Percentiles rank a stretch among this genome's conserved stretches.
phyloP scores from a whole-genome alignment of 169 alveolate genomes.

The Plasmodium blacklocki region DNA sequence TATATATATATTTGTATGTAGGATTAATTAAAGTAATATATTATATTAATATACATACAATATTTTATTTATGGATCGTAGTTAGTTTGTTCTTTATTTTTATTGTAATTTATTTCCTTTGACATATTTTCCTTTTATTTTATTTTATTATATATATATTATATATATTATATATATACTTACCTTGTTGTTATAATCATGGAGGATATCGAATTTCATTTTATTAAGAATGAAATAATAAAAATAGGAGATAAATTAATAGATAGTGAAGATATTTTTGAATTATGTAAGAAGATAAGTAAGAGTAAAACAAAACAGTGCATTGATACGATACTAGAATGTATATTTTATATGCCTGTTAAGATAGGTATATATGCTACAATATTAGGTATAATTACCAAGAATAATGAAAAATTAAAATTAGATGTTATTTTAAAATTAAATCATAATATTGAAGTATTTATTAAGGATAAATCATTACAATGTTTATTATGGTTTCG shows the following conservation, averaged over 20 bases:
- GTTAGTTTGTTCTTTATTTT: no score
- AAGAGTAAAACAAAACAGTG: constrained; percentile 63
- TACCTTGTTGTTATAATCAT: not conserved
- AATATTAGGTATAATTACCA: constrained; percentile 67
- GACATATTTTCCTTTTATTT: not conserved
- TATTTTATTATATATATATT: not conserved
- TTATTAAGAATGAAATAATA: constrained; percentile 71
- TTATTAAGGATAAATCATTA: constrained; percentile 27
- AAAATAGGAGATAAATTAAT: constrained; percentile 72
- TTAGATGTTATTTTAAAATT: constrained; percentile 51
- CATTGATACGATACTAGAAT: constrained; percentile 51
- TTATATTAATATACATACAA: no score
- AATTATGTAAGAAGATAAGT: constrained; percentile 48
- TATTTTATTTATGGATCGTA: no score
- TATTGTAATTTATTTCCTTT: no score
- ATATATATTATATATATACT: no score
- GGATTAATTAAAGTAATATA: no score
- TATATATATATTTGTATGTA: no score
- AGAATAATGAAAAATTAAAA: constrained; percentile 55
- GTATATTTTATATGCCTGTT: constrained; percentile 75
- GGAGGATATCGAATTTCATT: constrained; percentile 74
- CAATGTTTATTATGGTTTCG: constrained; percentile 73
- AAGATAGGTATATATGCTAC: constrained; percentile 75
- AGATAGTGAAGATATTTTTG: constrained; percentile 76
- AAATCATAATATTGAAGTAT: constrained; percentile 73